Percentiles rank a stretch among this genome's conserved stretches.
phyloP scores from a whole-genome alignment of 495 filamentous ascomycete genomes.

The Daldinia childiae region DNA sequence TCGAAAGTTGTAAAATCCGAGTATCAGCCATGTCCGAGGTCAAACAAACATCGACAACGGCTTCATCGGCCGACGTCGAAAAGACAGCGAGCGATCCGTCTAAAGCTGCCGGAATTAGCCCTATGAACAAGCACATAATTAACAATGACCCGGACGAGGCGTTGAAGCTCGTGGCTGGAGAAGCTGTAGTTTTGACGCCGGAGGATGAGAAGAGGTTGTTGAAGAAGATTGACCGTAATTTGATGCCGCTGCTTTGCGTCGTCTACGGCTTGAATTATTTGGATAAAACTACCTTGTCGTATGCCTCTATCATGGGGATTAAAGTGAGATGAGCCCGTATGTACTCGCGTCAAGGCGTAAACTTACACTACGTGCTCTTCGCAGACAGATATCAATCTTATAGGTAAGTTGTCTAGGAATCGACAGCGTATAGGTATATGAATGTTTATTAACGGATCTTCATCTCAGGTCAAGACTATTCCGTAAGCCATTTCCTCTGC shows the following conservation, averaged over 20 bases:
- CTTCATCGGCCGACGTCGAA: slow-evolving; percentile 28
- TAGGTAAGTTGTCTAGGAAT: slow-evolving; percentile 19
- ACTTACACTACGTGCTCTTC: background rate
- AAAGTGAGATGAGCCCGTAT: slow-evolving; percentile 50
- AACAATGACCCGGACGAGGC: slow-evolving; percentile 46
- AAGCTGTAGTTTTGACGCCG: slow-evolving; percentile 47
- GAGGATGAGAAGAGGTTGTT: slow-evolving; percentile 60
- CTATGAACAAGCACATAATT: slow-evolving; percentile 32
- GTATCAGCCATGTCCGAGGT: slow-evolving; percentile 28
- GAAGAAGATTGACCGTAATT: slow-evolving; percentile 66
- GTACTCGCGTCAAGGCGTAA: slow-evolving; percentile 50
- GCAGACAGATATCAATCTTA: slow-evolving; percentile 42
- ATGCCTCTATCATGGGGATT: slow-evolving; percentile 71
- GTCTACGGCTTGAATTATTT: slow-evolving; percentile 72
- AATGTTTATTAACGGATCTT: background rate
- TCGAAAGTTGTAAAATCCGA: background rate
- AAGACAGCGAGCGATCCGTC: slow-evolving; percentile 28
- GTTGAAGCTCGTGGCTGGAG: slow-evolving; percentile 44
- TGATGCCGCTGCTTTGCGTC: slow-evolving; percentile 70
- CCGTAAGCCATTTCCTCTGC: slow-evolving; percentile 18
- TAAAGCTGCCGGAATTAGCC: slow-evolving; percentile 3
- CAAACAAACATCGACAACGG: slow-evolving; percentile 9
- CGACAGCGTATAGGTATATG: background rate
- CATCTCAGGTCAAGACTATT: slow-evolving; percentile 43
- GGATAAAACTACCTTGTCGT: slow-evolving; percentile 72